These are phyloP conservation scores for Starmerella roubikii DNA, from an alignment of 805 yeast species.

Conservation along the genomic window DNA sequence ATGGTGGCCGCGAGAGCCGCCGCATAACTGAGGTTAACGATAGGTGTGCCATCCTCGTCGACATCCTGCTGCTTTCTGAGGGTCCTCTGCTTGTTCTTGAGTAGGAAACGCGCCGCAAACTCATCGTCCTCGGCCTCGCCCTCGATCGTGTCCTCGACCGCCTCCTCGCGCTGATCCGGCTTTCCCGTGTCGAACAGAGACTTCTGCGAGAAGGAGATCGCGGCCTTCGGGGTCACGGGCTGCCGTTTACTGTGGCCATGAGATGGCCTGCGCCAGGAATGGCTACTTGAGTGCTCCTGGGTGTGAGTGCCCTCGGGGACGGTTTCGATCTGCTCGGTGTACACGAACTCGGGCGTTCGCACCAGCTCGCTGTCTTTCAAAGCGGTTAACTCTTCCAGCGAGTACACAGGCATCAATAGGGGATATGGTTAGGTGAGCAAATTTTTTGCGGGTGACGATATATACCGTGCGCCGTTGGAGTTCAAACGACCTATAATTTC, in stretches of 20 bases:
- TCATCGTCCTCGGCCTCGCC: slow-evolving; percentile 23
- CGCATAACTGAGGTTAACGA: slow-evolving; percentile 19
- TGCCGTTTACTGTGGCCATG: slow-evolving; percentile 16
- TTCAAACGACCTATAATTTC: no score
- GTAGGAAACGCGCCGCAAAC: slow-evolving; percentile 20
- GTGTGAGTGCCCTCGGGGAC: slow-evolving; percentile 9
- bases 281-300: slow-evolving; percentile 4
- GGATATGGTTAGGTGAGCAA: no score
- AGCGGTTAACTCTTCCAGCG: slow-evolving; percentile 20
- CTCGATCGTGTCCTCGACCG: slow-evolving; percentile 9
- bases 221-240: slow-evolving; percentile 18
- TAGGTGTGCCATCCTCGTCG: slow-evolving; percentile 14
- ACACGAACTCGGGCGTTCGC: slow-evolving; percentile 22
- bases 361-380: slow-evolving; percentile 22
- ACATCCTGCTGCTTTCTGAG: slow-evolving; percentile 6
- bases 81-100: slow-evolving; percentile 14
- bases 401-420: slow-evolving; percentile 26
- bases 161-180: slow-evolving; percentile 1
- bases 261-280: slow-evolving; percentile 15
- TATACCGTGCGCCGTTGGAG: no score
- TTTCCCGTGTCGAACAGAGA: slow-evolving; percentile 10
- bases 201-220: slow-evolving; percentile 17
- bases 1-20: slow-evolving; percentile 21
- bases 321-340: slow-evolving; percentile 18
- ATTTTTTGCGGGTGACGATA: no score